phyloP scores from a whole-genome alignment of 257 asterid species.

The Leonotis leonurus region DNA sequence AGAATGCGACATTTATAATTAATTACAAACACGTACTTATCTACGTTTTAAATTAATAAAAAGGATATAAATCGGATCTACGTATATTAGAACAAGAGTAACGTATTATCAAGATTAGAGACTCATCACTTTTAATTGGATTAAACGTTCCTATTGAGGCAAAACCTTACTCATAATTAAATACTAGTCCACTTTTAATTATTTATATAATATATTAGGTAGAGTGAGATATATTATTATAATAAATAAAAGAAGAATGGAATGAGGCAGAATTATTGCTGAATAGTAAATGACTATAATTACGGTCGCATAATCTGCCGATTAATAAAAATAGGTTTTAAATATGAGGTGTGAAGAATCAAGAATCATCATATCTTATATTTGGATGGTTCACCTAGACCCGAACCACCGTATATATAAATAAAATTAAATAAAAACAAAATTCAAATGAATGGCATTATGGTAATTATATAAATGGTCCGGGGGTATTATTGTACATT shows the following conservation, averaged over 20 bases:
- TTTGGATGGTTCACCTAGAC: constrained; percentile 27
- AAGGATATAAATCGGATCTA: not conserved
- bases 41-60: not conserved
- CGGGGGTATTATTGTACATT: not conserved
- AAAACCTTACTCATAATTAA: not conserved
- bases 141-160: not conserved
- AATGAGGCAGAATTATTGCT: constrained; percentile 8
- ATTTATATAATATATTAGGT: not conserved
- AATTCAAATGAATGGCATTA: not conserved
- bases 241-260: constrained; percentile 6
- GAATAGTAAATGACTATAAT: constrained; percentile 24
- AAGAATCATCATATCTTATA: constrained; percentile 12
- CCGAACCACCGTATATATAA: constrained; percentile 7
- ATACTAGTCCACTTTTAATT: not conserved
- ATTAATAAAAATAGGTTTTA: not conserved
- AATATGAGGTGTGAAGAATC: constrained; percentile 7
- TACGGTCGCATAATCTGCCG: constrained; percentile 18
- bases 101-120: not conserved
- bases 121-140: not conserved
- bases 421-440: not conserved
- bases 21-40: not conserved
- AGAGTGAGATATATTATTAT: constrained; percentile 8
- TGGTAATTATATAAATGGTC: not conserved
- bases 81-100: not conserved
- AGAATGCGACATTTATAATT: not conserved